Percentiles rank a stretch among this genome's conserved stretches.
phyloP scores from a whole-genome alignment of 768 basidiomycete genomes.

The Lentinus tigrinus region DNA sequence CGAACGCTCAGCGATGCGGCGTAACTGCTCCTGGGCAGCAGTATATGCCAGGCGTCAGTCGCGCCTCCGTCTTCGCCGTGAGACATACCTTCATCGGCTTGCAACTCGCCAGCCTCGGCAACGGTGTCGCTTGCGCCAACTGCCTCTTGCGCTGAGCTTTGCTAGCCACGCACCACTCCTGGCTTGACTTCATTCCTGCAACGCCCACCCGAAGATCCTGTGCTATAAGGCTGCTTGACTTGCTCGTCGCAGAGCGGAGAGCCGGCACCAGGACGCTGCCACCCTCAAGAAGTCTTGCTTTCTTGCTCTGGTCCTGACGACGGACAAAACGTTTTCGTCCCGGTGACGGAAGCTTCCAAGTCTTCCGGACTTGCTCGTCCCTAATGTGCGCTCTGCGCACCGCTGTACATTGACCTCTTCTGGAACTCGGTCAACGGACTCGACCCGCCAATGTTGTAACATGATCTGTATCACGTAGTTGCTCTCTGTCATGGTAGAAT shows the following conservation, averaged over 20 bases:
- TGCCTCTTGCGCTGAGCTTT: neutral
- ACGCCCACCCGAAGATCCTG: neutral
- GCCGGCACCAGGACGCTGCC: neutral
- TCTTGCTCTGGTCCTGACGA: too few relatives aligned
- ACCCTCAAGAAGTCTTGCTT: neutral
- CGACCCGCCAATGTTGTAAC: neutral
- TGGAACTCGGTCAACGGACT: neutral
- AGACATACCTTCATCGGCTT: neutral
- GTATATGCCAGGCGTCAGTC: neutral
- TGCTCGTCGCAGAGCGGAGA: neutral
- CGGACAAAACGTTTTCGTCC: neutral
- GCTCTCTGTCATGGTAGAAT: too few relatives aligned
- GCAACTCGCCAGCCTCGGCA: neutral
- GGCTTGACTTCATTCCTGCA: neutral
- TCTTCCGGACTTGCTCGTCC: too few relatives aligned
- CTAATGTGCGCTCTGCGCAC: neutral
- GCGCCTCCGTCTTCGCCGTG: neutral
- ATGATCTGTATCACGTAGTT: neutral
- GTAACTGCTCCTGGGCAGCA: neutral
- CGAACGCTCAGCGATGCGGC: neutral
- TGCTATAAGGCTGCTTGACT: neutral
- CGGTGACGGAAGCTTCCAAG: neutral
- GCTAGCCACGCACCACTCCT: neutral
- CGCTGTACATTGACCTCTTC: neutral
- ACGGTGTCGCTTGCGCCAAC: constrained; percentile 7